These are phyloP conservation scores for Cordyceps cicadae DNA, from an alignment of 2,329 filamentous ascomycete genomes.

Conservation along the genomic window DNA sequence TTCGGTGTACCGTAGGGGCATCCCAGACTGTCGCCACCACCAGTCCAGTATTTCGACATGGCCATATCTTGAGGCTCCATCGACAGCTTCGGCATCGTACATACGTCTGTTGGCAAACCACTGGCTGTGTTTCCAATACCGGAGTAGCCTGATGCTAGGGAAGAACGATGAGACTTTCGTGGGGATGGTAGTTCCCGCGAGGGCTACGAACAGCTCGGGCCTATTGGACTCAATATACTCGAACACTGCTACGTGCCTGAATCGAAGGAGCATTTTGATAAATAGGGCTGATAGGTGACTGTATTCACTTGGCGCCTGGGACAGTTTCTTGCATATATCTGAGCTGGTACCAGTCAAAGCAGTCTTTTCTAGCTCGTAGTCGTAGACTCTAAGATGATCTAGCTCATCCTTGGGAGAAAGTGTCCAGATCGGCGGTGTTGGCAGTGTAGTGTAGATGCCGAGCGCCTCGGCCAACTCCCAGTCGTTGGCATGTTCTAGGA, in stretches of 20 bases:
- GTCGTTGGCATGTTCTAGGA: conserved; percentile 75
- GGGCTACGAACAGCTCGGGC: conserved; percentile 72
- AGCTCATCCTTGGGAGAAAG: conserved; percentile 48
- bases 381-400: conserved; percentile 61
- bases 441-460: conserved; percentile 32
- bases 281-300: conserved; percentile 67
- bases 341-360: conserved; percentile 64
- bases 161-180: conserved; percentile 85
- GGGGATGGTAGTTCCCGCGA: conserved; percentile 75
- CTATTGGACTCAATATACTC: conserved; percentile 55
- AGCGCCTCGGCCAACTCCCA: conserved; percentile 59
- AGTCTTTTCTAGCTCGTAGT: conserved; percentile 76
- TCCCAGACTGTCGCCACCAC: conserved; percentile 74
- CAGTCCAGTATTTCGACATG: conserved; percentile 81
- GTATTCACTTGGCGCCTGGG: conserved; percentile 61
- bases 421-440: conserved; percentile 70
- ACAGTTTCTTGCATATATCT: conserved; percentile 66
- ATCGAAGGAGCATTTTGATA: conserved; percentile 85
- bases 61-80: conserved; percentile 78
- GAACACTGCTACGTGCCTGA: conserved; percentile 72
- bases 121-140: conserved; percentile 82
- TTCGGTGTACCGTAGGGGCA: conserved; percentile 79
- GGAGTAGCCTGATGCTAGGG: conserved; percentile 72
- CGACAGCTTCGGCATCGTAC: conserved; percentile 76
- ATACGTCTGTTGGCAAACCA: conserved; percentile 73